Percentiles rank a stretch among this genome's conserved stretches.
Evolutionary conservation across 768 basidiomycete genomes (phyloP).

Genomic region (Serpula lacrymans): DNA sequence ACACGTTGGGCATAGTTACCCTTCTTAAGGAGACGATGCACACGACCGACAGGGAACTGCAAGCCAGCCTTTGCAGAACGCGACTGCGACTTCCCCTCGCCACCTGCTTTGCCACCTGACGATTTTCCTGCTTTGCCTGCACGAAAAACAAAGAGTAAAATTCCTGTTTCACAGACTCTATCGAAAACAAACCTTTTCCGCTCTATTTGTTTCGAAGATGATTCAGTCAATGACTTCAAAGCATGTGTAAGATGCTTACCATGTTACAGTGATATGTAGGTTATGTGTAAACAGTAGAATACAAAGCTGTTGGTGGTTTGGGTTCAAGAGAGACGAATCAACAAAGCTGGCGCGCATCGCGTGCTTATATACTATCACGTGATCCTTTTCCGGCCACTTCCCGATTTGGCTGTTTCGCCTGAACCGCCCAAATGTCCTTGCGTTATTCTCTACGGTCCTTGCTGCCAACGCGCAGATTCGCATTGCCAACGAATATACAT

Average conservation of each 20-base stretch:
- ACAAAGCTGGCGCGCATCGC: slow-evolving; percentile 28
- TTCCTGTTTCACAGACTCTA: not conserved
- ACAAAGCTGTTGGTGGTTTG: slow-evolving; percentile 25
- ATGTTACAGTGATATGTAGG: slow-evolving; percentile 17
- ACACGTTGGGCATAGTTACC: slow-evolving; percentile 88
- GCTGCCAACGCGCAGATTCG: too few species aligned
- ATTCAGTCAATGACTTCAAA: slow-evolving; percentile 6
- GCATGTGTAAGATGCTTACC: slow-evolving; percentile 3
- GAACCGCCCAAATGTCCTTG: too few species aligned
- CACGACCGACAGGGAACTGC: slow-evolving; percentile 90
- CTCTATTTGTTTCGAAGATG: slow-evolving; percentile 20
- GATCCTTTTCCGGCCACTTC: too few species aligned
- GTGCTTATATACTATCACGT: slow-evolving; percentile 34
- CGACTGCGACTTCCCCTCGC: slow-evolving; percentile 57
- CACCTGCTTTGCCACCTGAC: slow-evolving; percentile 45
- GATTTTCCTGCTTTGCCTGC: slow-evolving; percentile 50
- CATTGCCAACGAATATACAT: too few species aligned
- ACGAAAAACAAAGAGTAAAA: slow-evolving; percentile 4
- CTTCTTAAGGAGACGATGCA: slow-evolving; percentile 83
- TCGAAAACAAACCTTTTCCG: slow-evolving; percentile 25
- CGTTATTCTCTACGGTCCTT: too few species aligned
- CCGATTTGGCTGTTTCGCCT: too few species aligned
- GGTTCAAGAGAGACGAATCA: slow-evolving; percentile 26
- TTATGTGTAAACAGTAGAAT: slow-evolving; percentile 3
- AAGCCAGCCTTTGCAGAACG: slow-evolving; percentile 74